Conservation (phyloP, 2,329 filamentous ascomycete species). For the Xylaria sp. region DNA sequence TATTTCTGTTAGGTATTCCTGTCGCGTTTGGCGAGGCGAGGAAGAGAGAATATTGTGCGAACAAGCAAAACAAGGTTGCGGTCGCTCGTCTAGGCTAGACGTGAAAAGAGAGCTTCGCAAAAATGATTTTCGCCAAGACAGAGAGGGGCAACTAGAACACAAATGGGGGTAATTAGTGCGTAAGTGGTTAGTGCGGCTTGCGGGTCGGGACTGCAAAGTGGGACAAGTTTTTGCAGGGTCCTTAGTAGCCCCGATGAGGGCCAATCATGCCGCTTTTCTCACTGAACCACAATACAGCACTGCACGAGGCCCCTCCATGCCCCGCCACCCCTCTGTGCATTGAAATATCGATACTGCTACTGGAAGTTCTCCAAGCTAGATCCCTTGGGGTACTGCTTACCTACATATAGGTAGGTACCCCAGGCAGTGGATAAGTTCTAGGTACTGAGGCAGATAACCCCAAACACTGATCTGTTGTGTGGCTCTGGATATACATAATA, state of each 20-base stretch:
- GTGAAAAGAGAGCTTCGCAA: slow-evolving; percentile 17
- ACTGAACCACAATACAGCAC: too few species aligned
- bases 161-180: neutral
- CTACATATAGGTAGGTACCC: too few species aligned
- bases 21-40: neutral
- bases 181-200: too few species aligned
- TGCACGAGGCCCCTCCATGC: slow-evolving; percentile 3
- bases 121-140: neutral
- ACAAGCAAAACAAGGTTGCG: too few species aligned
- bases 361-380: neutral
- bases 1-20: neutral
- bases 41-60: slow-evolving; percentile 27
- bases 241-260: neutral
- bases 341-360: neutral
- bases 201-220: neutral
- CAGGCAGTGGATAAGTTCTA: too few species aligned
- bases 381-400: too few species aligned
- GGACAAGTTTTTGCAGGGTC: neutral
- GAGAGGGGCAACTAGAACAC: neutral
- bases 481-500: too few species aligned
- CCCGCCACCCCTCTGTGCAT: slow-evolving; percentile 8
- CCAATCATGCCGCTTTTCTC: slow-evolving; percentile 3
- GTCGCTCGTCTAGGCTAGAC: slow-evolving; percentile 15
- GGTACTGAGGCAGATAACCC: too few species aligned
- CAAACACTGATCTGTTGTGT: too few species aligned